Conservation (phyloP, 2,329 filamentous ascomycete genomes). For the Ascochyta pisi region DNA sequence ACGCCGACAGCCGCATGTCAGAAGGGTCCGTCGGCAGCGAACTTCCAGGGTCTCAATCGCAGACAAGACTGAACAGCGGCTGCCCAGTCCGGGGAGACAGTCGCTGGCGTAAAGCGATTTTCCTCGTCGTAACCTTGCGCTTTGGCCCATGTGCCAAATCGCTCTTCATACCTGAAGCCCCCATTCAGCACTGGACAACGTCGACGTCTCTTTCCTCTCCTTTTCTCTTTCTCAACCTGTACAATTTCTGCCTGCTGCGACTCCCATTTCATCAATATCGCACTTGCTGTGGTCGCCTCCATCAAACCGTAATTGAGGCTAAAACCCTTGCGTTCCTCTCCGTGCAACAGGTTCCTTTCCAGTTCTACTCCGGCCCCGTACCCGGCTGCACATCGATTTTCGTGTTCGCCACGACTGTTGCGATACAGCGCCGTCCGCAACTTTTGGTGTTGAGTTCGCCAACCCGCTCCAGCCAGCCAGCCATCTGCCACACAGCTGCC, state of each 20-base stretch:
- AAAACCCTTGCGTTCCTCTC: constrained; percentile 39
- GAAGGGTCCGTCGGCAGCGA: constrained; percentile 6
- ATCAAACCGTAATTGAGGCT: constrained; percentile 36
- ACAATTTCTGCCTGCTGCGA: constrained; percentile 21
- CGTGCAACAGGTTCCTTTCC: constrained; percentile 33
- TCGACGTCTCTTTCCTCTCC: constrained; percentile 33
- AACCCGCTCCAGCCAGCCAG: constrained; percentile 20
- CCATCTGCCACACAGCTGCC: constrained; percentile 17
- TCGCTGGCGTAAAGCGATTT: constrained; percentile 40
- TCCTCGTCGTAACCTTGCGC: constrained; percentile 45
- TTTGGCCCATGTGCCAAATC: constrained; percentile 45
- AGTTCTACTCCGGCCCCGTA: constrained; percentile 24
- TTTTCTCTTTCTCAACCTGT: constrained; percentile 34
- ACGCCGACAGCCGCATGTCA: constrained; percentile 11
- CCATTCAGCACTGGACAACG: constrained; percentile 30
- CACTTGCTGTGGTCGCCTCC: constrained; percentile 29
- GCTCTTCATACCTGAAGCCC: constrained; percentile 42
- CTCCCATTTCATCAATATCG: constrained; percentile 35
- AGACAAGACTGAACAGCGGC: constrained; percentile 22
- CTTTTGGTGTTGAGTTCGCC: constrained; percentile 46
- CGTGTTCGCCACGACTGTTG: constrained; percentile 42
- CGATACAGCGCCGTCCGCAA: constrained; percentile 31
- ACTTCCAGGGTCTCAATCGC: constrained; percentile 24
- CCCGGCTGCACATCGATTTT: constrained; percentile 39
- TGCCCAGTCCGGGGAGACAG: constrained; percentile 20